phyloP scores from a whole-genome alignment of 257 asterid genomes.

The Gynochthodes officinalis region DNA sequence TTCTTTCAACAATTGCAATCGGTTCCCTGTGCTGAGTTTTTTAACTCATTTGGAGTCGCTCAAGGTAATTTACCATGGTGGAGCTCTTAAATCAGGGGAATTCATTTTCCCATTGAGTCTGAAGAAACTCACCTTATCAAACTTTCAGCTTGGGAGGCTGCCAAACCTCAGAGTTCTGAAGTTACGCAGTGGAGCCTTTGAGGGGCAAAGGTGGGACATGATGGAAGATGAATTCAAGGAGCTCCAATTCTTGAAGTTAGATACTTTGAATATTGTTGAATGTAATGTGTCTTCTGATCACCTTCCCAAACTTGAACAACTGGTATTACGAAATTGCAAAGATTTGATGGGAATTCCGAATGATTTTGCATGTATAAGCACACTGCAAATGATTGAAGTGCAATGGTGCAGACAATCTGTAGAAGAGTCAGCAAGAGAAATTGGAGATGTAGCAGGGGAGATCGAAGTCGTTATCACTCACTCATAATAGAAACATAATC shows the following conservation, averaged over 20 bases:
- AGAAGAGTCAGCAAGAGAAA: neutral
- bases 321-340: slow-evolving; percentile 7
- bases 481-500: neutral
- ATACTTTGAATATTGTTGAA: neutral
- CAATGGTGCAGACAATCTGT: neutral
- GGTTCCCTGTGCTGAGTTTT: neutral
- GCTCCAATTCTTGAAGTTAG: slow-evolving; percentile 16
- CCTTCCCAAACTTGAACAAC: slow-evolving; percentile 4
- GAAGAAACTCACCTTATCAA: slow-evolving; percentile 4
- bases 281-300: slow-evolving; percentile 6
- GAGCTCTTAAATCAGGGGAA: neutral
- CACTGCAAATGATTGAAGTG: neutral
- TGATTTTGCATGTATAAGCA: neutral
- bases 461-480: neutral
- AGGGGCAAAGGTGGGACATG: slow-evolving; percentile 10
- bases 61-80: slow-evolving; percentile 3
- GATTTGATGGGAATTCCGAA: neutral
- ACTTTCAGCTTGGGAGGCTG: neutral
- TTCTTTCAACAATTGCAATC: neutral
- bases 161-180: slow-evolving; percentile 11
- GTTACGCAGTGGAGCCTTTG: slow-evolving; percentile 1
- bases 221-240: slow-evolving; percentile 7
- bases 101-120: neutral
- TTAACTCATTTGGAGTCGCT: neutral
- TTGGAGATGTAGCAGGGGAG: neutral